Base-by-base conservation (phyloP, 257 asterid species). In the Rhazya stricta region DNA sequence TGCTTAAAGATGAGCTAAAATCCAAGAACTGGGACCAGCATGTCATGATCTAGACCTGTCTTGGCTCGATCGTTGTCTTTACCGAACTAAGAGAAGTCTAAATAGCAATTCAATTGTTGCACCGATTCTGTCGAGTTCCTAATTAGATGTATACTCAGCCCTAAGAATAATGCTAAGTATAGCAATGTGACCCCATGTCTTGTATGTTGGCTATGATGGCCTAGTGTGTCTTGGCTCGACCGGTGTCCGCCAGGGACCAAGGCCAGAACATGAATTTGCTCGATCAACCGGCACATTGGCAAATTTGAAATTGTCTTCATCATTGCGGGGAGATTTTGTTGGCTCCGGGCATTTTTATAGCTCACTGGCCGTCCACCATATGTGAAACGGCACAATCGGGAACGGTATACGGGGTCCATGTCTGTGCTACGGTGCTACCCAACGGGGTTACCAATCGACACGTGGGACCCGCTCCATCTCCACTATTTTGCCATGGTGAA, bases 401-500 rank as follows among this genome's bases (percentile, higher is more conserved):
- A n/a, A 72, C 58, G 80, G 67, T 2, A 12, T 75, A 37, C 67
- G 71, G 83, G 77, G 87, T 72, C 89, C 74, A 73, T 53, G 75
- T 77, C 74, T 12, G 2, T 11, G 50, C 58, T 54, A 70, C 66
- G 71, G 70, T 90, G 96, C 60, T 68, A 71, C 88, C 91, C 81
- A 62, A 84, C 74, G 83, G 91, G 93, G 93, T 80, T 76, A 82
- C 90, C 83, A 79, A 12, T 65, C 77, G 92, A 87, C 92, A 89
- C 37, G 77, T 81, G 87, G 90, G 85, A 34, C 84, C 89, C 83
- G n/a, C 39, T 37, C 37, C 37, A 39, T n/a, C 48, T 29, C 72
- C 75, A 72, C 77, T 77, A 74, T 68, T 73, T 72, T 74, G 69
- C 53, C 51, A 60, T 13, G 77, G 81, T 79, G 67, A 66, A 36